Evolutionary conservation across 2,329 filamentous ascomycete species (phyloP), one percentile per base, ranked within the genome.

Genomic region (Aspergillus hiratsukae): DNA sequence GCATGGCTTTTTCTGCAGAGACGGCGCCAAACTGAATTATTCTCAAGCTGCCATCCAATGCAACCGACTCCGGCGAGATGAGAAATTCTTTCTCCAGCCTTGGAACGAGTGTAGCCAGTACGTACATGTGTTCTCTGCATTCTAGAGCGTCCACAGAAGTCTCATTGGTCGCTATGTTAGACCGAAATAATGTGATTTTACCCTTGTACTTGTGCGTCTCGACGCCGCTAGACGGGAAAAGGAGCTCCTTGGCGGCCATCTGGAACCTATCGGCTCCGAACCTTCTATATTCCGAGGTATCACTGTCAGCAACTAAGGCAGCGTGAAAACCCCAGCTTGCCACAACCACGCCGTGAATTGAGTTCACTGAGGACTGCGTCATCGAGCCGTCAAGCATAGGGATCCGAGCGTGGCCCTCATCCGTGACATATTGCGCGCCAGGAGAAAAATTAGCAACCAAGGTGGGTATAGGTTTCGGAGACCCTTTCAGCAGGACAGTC

Each of bases 301-400:
- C 93, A 72, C 89, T 94, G 76, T 97, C 91, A 64, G 90, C 91
- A 23, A 97, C 91, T 3, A 97, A 81, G 45, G 87, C 86, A 29
- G 92, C 90, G 68, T 97, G 93, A 67, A 97, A 85, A 21, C 89
- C 93, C 82, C 95, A 96, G 71, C 89, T 94, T 48, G 87, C 87
- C 1, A 97, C 92, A 23, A 97, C 90, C 25, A 88, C 88, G 27
- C 91, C 92, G 65, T 88, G 83, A 2, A 82, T 65, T 3, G 63
- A 69, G 51, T 61, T 68, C 23, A 72, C 66, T 31, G 72, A 64
- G n/a, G 72, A 55, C 50, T 64, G 28, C 74, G 62, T 41, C 31
- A 37, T 31, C 46, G 40, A 29, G 28, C 54, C 23, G 28, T 19
- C 27, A 49, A 54, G 37, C 14, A 75, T 62, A 31, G 61, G 58